phyloP scores from a whole-genome alignment of 176 grass and related monocot genomes.

The Triticum dicoccoides region DNA sequence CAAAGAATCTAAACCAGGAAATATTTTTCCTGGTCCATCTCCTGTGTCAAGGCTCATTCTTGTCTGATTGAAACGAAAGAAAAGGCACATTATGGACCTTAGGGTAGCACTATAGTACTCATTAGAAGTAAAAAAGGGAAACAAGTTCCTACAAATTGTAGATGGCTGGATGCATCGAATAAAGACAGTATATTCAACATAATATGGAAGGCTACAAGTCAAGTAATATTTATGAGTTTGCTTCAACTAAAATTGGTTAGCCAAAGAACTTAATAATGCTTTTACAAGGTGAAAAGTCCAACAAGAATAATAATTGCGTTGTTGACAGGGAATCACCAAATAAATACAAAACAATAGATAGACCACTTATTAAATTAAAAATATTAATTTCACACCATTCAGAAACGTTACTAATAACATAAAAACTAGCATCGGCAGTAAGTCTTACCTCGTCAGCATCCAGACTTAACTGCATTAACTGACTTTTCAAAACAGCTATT shows the following conservation, averaged over 20 bases:
- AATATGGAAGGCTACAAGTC: background rate
- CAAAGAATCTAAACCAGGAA: constrained; percentile 90
- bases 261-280: background rate
- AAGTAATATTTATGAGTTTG: background rate
- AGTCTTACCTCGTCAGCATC: constrained; percentile 90
- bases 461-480: constrained; percentile 83
- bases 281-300: background rate
- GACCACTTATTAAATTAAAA: background rate
- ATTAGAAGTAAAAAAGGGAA: constrained; percentile 22
- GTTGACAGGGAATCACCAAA: background rate
- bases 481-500: constrained; percentile 74
- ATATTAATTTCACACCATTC: constrained; percentile 6
- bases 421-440: background rate
- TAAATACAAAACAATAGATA: constrained; percentile 8
- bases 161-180: background rate
- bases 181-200: background rate
- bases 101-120: background rate
- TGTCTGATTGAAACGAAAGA: constrained; percentile 54
- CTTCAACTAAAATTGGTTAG: background rate
- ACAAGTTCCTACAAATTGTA: background rate
- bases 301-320: background rate
- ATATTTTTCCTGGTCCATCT: constrained; percentile 81
- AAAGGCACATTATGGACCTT: constrained; percentile 5
- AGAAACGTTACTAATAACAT: background rate
- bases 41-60: constrained; percentile 83